Evolutionary conservation across 2,329 filamentous ascomycete species (phyloP).

Genomic region (Ampelomyces quisqualis): DNA sequence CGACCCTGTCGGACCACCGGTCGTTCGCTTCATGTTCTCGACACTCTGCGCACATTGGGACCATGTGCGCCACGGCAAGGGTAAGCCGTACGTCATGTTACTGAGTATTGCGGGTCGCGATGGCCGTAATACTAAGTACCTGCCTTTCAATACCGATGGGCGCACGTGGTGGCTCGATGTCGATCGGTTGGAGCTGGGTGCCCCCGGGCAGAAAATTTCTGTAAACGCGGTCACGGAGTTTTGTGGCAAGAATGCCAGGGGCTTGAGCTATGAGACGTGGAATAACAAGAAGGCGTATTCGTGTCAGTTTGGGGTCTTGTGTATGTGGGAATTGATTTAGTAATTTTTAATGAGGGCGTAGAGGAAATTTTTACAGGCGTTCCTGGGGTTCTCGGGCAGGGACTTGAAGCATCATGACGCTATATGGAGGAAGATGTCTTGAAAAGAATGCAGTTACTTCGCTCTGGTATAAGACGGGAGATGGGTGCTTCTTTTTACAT

Average conservation of each 20-base stretch:
- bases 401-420: constrained; percentile 5
- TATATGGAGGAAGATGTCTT: no score
- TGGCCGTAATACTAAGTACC: constrained; percentile 65
- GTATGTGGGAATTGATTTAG: constrained; percentile 56
- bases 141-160: constrained; percentile 72
- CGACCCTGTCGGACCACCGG: constrained; percentile 45
- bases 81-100: constrained; percentile 68
- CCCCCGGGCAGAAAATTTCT: constrained; percentile 59
- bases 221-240: constrained; percentile 63
- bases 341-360: no score
- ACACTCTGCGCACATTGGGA: constrained; percentile 83
- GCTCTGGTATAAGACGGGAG: no score
- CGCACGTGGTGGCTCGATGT: constrained; percentile 83
- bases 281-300: constrained; percentile 40
- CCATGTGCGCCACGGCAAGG: constrained; percentile 65
- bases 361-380: no score
- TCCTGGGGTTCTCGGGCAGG: no score
- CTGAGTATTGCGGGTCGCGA: constrained; percentile 63
- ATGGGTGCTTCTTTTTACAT: no score
- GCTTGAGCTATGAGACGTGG: constrained; percentile 48
- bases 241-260: constrained; percentile 53
- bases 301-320: constrained; percentile 52
- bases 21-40: constrained; percentile 76
- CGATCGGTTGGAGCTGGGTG: constrained; percentile 50
- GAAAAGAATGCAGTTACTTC: no score